Percentiles rank a stretch among this genome's conserved stretches.
Evolutionary conservation across 75 land plant species (phyloP).

Genomic region (Adiantum capillusveneris): DNA sequence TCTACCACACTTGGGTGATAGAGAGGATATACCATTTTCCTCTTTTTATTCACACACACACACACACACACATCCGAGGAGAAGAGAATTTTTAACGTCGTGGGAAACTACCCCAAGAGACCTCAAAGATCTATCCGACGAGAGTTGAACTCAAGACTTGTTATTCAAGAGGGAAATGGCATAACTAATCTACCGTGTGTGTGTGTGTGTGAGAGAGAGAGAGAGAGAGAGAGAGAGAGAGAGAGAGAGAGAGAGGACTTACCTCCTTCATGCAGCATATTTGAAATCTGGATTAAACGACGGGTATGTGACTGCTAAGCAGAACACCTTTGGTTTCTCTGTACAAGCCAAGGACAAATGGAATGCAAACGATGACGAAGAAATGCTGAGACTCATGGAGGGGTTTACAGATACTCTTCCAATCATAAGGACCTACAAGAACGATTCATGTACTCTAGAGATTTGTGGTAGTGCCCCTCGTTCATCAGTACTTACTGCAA

Average conservation of each 20-base stretch:
- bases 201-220: too few species aligned
- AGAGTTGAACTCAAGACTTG: too few species aligned
- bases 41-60: too few species aligned
- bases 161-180: too few species aligned
- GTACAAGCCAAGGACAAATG: neutral
- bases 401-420: neutral
- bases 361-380: neutral
- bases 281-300: neutral
- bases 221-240: constrained; percentile 2
- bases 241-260: neutral
- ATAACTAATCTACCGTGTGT: too few species aligned
- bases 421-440: constrained; percentile 1
- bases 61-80: too few species aligned
- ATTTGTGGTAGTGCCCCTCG: constrained; percentile 1
- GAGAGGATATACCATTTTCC: too few species aligned
- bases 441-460: neutral
- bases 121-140: too few species aligned
- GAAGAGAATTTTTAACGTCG: too few species aligned
- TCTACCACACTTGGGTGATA: too few species aligned
- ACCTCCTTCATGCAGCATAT: neutral
- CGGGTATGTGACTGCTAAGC: neutral
- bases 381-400: constrained; percentile 1
- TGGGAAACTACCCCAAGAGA: too few species aligned
- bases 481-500: constrained; percentile 1
- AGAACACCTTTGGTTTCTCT: neutral